Conservation (phyloP, 257 asterid genomes). For the Agastache rugosa region DNA sequence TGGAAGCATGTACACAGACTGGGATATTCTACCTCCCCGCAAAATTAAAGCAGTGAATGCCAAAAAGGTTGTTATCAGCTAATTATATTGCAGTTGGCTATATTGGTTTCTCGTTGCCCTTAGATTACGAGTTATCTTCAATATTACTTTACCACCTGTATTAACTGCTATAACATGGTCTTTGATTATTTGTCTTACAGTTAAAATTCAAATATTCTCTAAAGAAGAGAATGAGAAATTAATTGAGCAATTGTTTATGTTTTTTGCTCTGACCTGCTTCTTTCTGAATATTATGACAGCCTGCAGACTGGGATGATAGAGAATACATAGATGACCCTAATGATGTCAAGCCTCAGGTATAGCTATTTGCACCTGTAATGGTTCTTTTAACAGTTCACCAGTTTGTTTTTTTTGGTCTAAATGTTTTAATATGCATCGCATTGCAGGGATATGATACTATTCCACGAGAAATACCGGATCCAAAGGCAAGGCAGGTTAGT, state of each 20-base stretch:
- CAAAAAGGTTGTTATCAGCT: constrained; percentile 59
- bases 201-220: constrained; percentile 17
- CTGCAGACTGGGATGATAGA: constrained; percentile 95
- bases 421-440: constrained; percentile 28
- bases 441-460: constrained; percentile 90
- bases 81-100: constrained; percentile 10
- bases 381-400: constrained; percentile 2
- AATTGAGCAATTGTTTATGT: constrained; percentile 15
- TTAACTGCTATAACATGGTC: constrained; percentile 12
- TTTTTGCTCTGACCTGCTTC: constrained; percentile 23
- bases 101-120: constrained; percentile 8
- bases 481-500: constrained; percentile 78
- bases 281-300: constrained; percentile 51
- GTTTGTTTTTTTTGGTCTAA: background rate
- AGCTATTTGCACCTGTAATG: constrained; percentile 30
- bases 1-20: constrained; percentile 92
- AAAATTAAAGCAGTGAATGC: constrained; percentile 77
- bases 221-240: constrained; percentile 9
- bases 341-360: constrained; percentile 81
- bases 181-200: constrained; percentile 18
- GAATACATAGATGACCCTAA: constrained; percentile 89
- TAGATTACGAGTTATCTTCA: background rate
- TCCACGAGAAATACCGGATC: constrained; percentile 93
- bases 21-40: constrained; percentile 92
- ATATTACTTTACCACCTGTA: background rate